Conservation (phyloP, 1,139 yeast species). For the Kodamaea derodonti region DNA sequence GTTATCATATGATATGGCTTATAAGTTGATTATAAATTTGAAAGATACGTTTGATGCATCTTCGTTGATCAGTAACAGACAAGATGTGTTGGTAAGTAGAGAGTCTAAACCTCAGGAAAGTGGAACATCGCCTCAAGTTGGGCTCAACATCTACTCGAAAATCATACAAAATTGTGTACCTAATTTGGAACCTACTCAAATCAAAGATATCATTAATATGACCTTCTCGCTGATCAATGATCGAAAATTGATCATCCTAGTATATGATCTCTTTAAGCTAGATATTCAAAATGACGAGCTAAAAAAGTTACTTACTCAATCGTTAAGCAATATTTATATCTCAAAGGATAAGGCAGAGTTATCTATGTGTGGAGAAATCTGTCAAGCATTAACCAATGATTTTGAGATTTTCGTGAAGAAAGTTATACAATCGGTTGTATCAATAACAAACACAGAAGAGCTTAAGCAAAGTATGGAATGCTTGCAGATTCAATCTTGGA, state of each 20-base stretch:
- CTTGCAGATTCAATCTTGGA: slow-evolving; percentile 28
- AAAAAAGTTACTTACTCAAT: slow-evolving; percentile 14
- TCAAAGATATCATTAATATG: slow-evolving; percentile 19
- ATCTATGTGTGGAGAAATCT: slow-evolving; percentile 22
- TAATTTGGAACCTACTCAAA: slow-evolving; percentile 15
- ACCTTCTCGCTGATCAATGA: slow-evolving; percentile 22
- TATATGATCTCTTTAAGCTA: slow-evolving; percentile 16
- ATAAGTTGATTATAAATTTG: slow-evolving; percentile 20
- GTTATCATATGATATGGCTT: slow-evolving; percentile 16
- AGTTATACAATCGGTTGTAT: slow-evolving; percentile 33
- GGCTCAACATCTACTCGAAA: slow-evolving; percentile 9
- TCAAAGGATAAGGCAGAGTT: slow-evolving; percentile 20
- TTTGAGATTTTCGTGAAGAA: slow-evolving; percentile 29
- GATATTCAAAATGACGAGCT: slow-evolving; percentile 10
- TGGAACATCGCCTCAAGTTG: slow-evolving; percentile 1
- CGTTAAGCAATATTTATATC: slow-evolving; percentile 16
- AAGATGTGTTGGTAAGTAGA: too few species aligned
- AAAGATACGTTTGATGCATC: slow-evolving; percentile 31
- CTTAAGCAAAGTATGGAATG: slow-evolving; percentile 18
- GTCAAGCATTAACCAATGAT: slow-evolving; percentile 17
- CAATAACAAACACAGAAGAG: slow-evolving; percentile 23
- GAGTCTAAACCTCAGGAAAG: slow-evolving; percentile 1
- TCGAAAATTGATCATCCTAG: slow-evolving; percentile 18
- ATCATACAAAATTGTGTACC: slow-evolving; percentile 12
- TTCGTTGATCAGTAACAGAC: slow-evolving; percentile 4